These are phyloP conservation scores for Akebia trifoliata DNA, from an alignment of 164 flowering plant genomes.

Conservation along the genomic window DNA sequence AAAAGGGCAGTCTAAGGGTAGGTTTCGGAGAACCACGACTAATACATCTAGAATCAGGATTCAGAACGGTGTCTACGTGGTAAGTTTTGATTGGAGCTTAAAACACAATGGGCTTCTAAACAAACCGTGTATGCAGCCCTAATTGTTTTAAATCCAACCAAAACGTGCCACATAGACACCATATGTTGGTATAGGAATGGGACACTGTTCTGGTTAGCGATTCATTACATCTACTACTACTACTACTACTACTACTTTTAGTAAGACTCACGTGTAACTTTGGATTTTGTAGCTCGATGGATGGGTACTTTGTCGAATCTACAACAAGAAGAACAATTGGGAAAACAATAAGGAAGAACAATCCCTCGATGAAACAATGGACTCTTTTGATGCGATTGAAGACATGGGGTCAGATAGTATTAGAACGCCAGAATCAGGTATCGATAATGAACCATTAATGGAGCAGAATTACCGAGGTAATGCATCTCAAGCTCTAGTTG, in stretches of 20 bases:
- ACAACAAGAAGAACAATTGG: conserved; percentile 24
- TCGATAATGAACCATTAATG: conserved; percentile 12
- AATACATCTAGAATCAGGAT: no score
- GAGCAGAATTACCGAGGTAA: background rate
- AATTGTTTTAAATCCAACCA: no score
- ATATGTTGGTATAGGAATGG: no score
- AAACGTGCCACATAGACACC: no score
- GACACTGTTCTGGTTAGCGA: no score
- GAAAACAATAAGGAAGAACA: conserved; percentile 8
- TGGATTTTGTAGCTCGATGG: conserved; percentile 20
- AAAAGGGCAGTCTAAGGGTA: conserved; percentile 16
- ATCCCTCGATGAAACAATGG: conserved; percentile 8
- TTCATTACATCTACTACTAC: no score
- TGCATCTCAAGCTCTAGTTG: background rate
- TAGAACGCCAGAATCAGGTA: conserved; percentile 14
- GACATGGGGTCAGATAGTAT: conserved; percentile 16
- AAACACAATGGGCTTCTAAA: no score
- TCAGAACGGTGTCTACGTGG: no score
- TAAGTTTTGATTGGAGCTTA: no score
- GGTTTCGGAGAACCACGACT: no score
- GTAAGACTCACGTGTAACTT: background rate
- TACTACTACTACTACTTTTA: background rate
- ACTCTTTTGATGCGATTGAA: conserved; percentile 10
- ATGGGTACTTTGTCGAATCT: conserved; percentile 28
- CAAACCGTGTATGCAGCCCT: no score